These are phyloP conservation scores for Axilococcus clingmanii DNA, from an alignment of 139 green algal genomes.

Conservation along the genomic window DNA sequence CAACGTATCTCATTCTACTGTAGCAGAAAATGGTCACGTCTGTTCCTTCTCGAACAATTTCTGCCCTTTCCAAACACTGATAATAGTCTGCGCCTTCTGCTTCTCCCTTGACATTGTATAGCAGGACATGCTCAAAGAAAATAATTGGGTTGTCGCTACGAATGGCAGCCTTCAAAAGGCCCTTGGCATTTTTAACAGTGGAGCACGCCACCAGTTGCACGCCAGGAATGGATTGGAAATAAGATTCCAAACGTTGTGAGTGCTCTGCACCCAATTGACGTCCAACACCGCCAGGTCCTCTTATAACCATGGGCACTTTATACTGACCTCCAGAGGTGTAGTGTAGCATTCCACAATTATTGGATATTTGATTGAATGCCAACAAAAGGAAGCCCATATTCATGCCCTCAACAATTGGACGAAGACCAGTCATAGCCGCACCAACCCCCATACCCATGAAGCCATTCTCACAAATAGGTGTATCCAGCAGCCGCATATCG, in stretches of 20 bases:
- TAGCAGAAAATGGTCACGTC: constrained; percentile 94
- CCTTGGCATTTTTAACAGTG: constrained; percentile 83
- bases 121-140: constrained; percentile 96
- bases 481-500: constrained; percentile 86
- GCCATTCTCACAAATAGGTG: constrained; percentile 82
- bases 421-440: constrained; percentile 89
- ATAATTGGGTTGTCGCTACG: constrained; percentile 75
- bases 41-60: constrained; percentile 72
- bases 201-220: constrained; percentile 89
- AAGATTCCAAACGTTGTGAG: constrained; percentile 90
- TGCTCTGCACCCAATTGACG: constrained; percentile 93
- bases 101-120: constrained; percentile 92
- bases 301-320: constrained; percentile 83
- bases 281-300: constrained; percentile 79
- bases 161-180: constrained; percentile 83
- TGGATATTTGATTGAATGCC: constrained; percentile 98
- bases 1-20: constrained; percentile 87
- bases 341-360: constrained; percentile 96
- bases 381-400: constrained; percentile 98
- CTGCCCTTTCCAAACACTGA: constrained; percentile 69
- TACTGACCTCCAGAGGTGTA: constrained; percentile 94
- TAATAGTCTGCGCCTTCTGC: constrained; percentile 47
- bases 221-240: constrained; percentile 93
- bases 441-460: constrained; percentile 97
- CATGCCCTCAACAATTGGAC: constrained; percentile 95